Evolutionary conservation across 257 asterid species (phyloP), one percentile per base, ranked within the genome.

Genomic region (Salvia splendens): DNA sequence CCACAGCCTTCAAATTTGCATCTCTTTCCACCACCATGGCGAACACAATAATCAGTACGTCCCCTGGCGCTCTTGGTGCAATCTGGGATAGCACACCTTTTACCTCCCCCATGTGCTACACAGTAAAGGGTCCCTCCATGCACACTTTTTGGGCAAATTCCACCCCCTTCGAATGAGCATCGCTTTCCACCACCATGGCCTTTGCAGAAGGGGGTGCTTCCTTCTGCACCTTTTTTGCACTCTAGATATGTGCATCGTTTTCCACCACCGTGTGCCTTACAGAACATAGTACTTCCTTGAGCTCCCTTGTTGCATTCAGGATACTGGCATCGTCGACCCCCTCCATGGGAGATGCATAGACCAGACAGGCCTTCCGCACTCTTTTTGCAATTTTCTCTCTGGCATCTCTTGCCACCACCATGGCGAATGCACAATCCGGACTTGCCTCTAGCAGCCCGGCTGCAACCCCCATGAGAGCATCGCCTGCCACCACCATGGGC

Each of bases 381-480:
- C 77, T 81, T 87, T 4, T 85, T 76, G 79, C 98, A 92, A 63
- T 81, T 78, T n/a, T 87, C 96, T 64, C 20, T 77, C 78, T 84
- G 95, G 81, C 98, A 92, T 73, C 98, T 83, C 83, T 89, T 92
- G n/a, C 96, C 96, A 14, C 98, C 98, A 6, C 98, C 98, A 35
- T 92, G 98, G 1, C 98, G 89, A 72, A 92, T 92, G 84, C 98
- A 92, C 58, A 89, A 58, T 15, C 98, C 96, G 3, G 96, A 92
- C 78, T 80, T 89, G 48, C 98, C 96, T 67, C 96, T 76, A 50
- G 98, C 95, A 35, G 98, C 98, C 14, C 90, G 86, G 51, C 72
- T 24, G 82, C 98, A 92, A 28, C 85, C 87, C 0, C 74, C 95
- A 3, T 82, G 82, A 69, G 86, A 79, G 83, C 98, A 92, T 33